Conservation (phyloP, 2,329 filamentous ascomycete species). For the Aspergillus quadricinctus region DNA sequence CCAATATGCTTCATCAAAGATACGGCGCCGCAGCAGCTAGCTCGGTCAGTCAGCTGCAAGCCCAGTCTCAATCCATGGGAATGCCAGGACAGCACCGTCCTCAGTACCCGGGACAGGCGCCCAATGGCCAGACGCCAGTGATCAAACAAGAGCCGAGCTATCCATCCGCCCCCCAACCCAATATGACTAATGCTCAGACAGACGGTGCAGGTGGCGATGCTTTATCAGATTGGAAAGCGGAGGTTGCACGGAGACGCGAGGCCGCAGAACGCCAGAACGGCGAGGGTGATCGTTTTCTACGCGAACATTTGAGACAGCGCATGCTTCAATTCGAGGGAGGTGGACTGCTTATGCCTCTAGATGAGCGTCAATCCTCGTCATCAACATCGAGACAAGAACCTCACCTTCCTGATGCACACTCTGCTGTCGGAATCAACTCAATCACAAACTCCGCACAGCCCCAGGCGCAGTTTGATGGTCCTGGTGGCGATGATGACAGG, state of each 20-base stretch:
- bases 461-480: constrained; percentile 55
- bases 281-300: constrained; percentile 37
- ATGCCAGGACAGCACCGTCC: constrained; percentile 33
- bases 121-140: constrained; percentile 39
- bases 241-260: constrained; percentile 42
- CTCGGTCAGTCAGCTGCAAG: constrained; percentile 43
- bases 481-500: constrained; percentile 49
- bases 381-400: constrained; percentile 37
- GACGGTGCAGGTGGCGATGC: constrained; percentile 67
- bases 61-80: constrained; percentile 35
- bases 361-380: constrained; percentile 31
- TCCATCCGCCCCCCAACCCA: constrained; percentile 35
- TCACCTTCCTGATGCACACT: neutral
- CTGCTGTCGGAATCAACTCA: constrained; percentile 11
- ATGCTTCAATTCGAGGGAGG: constrained; percentile 43
- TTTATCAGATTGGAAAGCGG: constrained; percentile 50
- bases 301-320: constrained; percentile 39
- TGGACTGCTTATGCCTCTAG: constrained; percentile 42
- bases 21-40: constrained; percentile 40
- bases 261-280: constrained; percentile 32
- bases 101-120: constrained; percentile 28
- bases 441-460: constrained; percentile 14
- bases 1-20: constrained; percentile 47
- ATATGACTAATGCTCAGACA: constrained; percentile 57
- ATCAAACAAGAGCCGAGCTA: constrained; percentile 38